Evolutionary conservation across 148 eudicot species (phyloP).

Genomic region (Hydrangea macrophylla): DNA sequence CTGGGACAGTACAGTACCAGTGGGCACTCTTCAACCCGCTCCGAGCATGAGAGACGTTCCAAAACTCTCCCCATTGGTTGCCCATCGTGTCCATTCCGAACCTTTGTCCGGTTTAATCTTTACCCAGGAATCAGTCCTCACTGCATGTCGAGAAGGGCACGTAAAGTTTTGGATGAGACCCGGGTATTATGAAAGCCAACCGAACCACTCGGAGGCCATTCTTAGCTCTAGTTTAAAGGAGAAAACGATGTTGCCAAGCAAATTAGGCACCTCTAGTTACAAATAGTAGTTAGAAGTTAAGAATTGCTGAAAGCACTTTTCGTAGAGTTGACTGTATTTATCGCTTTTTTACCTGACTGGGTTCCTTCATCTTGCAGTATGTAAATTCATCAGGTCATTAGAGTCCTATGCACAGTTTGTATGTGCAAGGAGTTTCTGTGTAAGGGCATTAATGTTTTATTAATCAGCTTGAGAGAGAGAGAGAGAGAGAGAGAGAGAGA

Average conservation of each 20-base stretch:
- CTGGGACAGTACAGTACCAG: slow-evolving; percentile 33
- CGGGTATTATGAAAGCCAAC: slow-evolving; percentile 22
- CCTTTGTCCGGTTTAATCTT: slow-evolving; percentile 39
- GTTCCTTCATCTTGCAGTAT: slow-evolving; percentile 8
- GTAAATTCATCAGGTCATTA: background rate
- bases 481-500: background rate
- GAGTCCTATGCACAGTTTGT: background rate
- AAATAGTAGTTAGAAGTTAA: slow-evolving; percentile 13
- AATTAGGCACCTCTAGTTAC: slow-evolving; percentile 19
- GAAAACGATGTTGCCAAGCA: slow-evolving; percentile 14
- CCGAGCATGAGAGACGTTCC: slow-evolving; percentile 44
- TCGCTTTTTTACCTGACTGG: slow-evolving; percentile 1
- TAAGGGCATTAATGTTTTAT: slow-evolving; percentile 13
- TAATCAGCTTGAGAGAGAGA: slow-evolving; percentile 1
- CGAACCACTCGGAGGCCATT: slow-evolving; percentile 21
- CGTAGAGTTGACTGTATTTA: slow-evolving; percentile 9
- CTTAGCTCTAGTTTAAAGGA: slow-evolving; percentile 23
- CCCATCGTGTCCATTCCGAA: slow-evolving; percentile 35
- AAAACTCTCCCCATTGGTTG: slow-evolving; percentile 37
- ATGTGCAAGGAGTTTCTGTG: slow-evolving; percentile 8
- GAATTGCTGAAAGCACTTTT: slow-evolving; percentile 1
- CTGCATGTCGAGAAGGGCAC: slow-evolving; percentile 39
- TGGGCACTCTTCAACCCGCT: slow-evolving; percentile 42
- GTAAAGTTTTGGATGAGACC: slow-evolving; percentile 40
- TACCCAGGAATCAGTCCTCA: slow-evolving; percentile 32